Evolutionary conservation across 305 asterid species (phyloP), one percentile per base, ranked within the genome.

Genomic region (Fraxinus latifolia): DNA sequence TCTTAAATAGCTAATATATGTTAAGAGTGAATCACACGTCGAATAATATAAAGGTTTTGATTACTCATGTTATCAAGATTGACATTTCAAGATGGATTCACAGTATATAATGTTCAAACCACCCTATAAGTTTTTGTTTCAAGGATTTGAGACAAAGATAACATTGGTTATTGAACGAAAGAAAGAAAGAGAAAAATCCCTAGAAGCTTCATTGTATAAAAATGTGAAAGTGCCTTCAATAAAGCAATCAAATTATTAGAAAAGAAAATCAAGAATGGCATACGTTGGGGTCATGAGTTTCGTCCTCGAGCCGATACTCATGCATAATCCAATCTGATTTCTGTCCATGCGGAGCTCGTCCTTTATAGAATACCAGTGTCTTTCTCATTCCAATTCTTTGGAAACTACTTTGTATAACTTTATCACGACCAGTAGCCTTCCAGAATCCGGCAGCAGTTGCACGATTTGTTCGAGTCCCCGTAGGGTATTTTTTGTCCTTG

Each of bases 311-410:
- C 68, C 99, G 82, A 36, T 95, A 95, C 65, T 95, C 99, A 77
- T 95, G 99, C 99, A 95, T 94, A 86, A 95, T 95, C 99, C 99
- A 95, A 55, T 95, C 97, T 0, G 98, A 93, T 87, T 94, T 95
- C 83, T 89, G 97, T 2, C 99, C 99, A 74, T 95, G 98, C 3
- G 99, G 99, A 32, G 99, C 99, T 81, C 99, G 83, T 12, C 99
- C 99, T 84, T 92, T 84, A 79, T 95, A 95, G 85, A 95, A 95
- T 33, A 95, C 99, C 3, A 95, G 87, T 7, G 99, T 95, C 85
- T 95, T 95, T 70, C 99, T 85, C 99, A 95, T 95, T 23, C 99
- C 98, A 3, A 94, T 95, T n/a, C 97, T 84, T 80, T 91, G 90
- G 50, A 85, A 79, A 79, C 84, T 93, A 91, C 95, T 94, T 25